Evolutionary conservation across 2,329 filamentous ascomycete genomes (phyloP), one percentile per base, ranked within the genome.

Genomic region (Ascochyta rabiei): DNA sequence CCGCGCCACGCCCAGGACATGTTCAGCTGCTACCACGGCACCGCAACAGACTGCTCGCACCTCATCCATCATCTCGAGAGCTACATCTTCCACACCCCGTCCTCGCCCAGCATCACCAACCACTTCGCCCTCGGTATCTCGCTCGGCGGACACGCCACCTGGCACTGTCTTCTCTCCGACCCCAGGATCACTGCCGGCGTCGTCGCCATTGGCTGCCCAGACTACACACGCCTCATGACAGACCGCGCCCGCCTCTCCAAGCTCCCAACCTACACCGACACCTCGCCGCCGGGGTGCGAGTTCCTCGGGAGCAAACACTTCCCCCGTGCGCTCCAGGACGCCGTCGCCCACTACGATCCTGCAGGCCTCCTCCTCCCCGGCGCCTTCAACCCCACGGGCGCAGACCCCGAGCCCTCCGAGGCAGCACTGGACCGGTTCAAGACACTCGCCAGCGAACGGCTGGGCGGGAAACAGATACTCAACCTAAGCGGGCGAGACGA

Each of bases 1-100:
- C 79, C 82, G 7, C 84, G 81, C 6, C 95, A 98, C 77, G 93
- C 92, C 0, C 86, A 91, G 70, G 95, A 99, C 74, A 96, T 99
- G 92, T 92, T 95, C 71, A 86, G 85, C 26, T 85, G 86, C 57
- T 88, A 93, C 56, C 84, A 84, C 61, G 86, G 85, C 47, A 93
- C 90, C 0, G 88, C 89, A 13, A 76, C 79, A n/a, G 93, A 98
- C 73, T 87, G 88, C 30, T 85, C 83, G 15, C 80, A 87, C 9
- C 77, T 98, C 58, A 88, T 98, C 62, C 88, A 92, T 64, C 84
- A 91, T 51, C 79, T 96, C 2, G 85, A 85, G n/a, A 86, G 86
- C 0, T 96, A 93, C 69, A 77, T 95, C 19, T 89, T 90, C 66
- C 81, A 82, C 4, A 76, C 76, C 8, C 58, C 62, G 13, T 63